phyloP scores from a whole-genome alignment of 176 grass and related monocot genomes.

The Bothriochloa decipiens region DNA sequence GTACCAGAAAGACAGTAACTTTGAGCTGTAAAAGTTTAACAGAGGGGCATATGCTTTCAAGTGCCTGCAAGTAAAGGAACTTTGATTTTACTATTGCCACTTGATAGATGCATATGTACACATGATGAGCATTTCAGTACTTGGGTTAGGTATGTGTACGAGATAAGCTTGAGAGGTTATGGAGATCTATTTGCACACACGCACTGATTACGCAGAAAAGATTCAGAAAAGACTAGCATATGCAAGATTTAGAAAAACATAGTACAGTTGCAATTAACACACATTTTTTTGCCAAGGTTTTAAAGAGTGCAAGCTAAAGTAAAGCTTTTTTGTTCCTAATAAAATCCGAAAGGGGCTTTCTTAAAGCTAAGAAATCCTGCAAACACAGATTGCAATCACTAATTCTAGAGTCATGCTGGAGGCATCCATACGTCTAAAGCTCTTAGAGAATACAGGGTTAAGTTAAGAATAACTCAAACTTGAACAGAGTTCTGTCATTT shows the following conservation, averaged over 20 bases:
- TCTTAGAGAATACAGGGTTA: background rate
- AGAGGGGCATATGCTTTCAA: conserved; percentile 9
- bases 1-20: conserved; percentile 41
- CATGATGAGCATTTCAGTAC: conserved; percentile 9
- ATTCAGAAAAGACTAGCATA: conserved; percentile 17
- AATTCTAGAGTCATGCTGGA: background rate
- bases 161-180: background rate
- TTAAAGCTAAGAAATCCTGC: background rate
- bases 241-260: conserved; percentile 20
- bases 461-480: background rate
- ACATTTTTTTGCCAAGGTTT: background rate
- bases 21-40: conserved; percentile 36
- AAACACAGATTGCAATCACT: conserved; percentile 14
- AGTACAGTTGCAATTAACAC: background rate
- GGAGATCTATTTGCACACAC: background rate
- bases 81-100: conserved; percentile 5
- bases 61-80: conserved; percentile 28
- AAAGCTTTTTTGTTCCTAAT: background rate
- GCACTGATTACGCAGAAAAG: conserved; percentile 16
- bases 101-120: background rate
- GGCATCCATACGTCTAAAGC: background rate
- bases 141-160: background rate
- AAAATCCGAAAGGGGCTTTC: background rate
- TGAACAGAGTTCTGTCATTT: background rate
- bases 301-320: background rate